Percentiles rank a stretch among this genome's conserved stretches.
Evolutionary conservation across 257 asterid genomes (phyloP).

Genomic region (Salvia rosmarinus): DNA sequence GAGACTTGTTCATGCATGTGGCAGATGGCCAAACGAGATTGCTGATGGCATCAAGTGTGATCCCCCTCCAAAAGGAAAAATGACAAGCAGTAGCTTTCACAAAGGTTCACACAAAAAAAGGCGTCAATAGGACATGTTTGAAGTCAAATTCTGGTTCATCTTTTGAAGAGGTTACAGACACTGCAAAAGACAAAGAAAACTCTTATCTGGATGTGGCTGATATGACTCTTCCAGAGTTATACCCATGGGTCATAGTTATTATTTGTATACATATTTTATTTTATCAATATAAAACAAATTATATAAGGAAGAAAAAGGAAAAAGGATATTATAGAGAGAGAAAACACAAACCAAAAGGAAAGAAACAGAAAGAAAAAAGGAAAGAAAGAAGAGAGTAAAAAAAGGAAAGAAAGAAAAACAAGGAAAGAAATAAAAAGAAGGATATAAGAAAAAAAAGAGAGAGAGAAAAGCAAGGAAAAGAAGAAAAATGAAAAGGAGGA

Average conservation of each 20-base stretch:
- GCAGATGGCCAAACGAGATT: slow-evolving; percentile 28
- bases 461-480: too few relatives aligned
- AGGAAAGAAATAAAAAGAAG: too few relatives aligned
- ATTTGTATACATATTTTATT: too few relatives aligned
- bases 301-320: too few relatives aligned
- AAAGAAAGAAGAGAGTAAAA: too few relatives aligned
- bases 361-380: too few relatives aligned
- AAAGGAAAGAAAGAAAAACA: too few relatives aligned
- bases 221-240: slow-evolving; percentile 35
- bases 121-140: slow-evolving; percentile 28
- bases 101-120: slow-evolving; percentile 34
- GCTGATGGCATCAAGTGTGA: slow-evolving; percentile 35
- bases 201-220: slow-evolving; percentile 30
- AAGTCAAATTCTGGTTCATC: slow-evolving; percentile 36
- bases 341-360: too few relatives aligned
- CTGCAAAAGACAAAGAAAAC: slow-evolving; percentile 32
- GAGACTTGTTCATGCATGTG: slow-evolving; percentile 23
- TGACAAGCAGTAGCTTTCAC: slow-evolving; percentile 17
- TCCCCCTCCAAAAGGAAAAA: slow-evolving; percentile 38
- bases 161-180: slow-evolving; percentile 31
- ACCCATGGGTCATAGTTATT: slow-evolving; percentile 50
- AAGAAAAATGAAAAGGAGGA: too few relatives aligned
- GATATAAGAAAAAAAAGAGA: too few relatives aligned
- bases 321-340: too few relatives aligned
- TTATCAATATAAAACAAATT: too few relatives aligned